These are phyloP conservation scores for Leccinellum luteum DNA, from an alignment of 768 basidiomycete species.

Conservation along the genomic window DNA sequence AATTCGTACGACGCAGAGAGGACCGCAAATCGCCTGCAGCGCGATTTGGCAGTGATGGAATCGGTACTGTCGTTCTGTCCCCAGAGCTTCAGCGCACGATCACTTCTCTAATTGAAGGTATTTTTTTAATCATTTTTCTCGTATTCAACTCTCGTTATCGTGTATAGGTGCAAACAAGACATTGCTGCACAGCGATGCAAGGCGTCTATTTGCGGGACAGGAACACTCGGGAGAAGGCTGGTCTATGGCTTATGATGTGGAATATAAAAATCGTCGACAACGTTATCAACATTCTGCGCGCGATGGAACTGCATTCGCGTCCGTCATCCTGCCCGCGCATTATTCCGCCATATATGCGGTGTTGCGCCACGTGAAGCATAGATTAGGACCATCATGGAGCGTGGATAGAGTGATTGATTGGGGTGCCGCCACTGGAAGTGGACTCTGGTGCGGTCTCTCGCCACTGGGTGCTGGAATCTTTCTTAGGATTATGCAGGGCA, in stretches of 20 bases:
- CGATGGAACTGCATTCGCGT: conserved; percentile 82
- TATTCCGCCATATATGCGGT: conserved; percentile 81
- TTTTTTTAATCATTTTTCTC: conserved; percentile 11
- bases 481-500: conserved; percentile 48
- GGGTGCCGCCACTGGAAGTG: conserved; percentile 81
- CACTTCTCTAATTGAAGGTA: conserved; percentile 64
- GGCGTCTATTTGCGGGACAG: conserved; percentile 58
- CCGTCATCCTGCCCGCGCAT: conserved; percentile 82
- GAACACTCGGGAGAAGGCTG: conserved; percentile 39
- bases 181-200: conserved; percentile 65
- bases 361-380: conserved; percentile 58
- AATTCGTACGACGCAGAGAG: conserved; percentile 27
- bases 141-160: conserved; percentile 8
- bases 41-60: conserved; percentile 67
- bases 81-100: conserved; percentile 69
- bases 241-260: conserved; percentile 53
- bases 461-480: conserved; percentile 3
- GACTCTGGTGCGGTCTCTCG: conserved; percentile 61
- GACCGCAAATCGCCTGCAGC: conserved; percentile 79
- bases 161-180: conserved; percentile 59
- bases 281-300: conserved; percentile 56
- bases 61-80: conserved; percentile 73
- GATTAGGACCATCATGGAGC: conserved; percentile 62
- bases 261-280: conserved; percentile 61
- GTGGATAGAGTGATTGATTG: conserved; percentile 72